A percentile compares a stretch with the other conserved stretches of the same genome.
phyloP scores from a whole-genome alignment of 2,329 filamentous ascomycete species.

The Fusarium siculi region DNA sequence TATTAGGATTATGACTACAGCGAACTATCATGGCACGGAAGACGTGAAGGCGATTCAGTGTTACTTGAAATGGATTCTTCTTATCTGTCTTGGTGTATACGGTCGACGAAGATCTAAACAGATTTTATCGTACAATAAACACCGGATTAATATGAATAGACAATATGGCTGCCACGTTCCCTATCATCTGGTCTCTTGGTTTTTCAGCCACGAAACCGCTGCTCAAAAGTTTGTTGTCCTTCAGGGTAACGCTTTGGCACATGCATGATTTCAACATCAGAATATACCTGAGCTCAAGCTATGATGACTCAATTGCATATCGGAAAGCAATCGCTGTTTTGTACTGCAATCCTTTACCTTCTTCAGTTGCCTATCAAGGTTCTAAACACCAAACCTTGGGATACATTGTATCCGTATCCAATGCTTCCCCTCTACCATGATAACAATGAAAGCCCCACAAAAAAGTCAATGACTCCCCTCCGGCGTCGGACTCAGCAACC shows the following conservation, averaged over 20 bases:
- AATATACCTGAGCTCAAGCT: neutral
- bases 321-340: neutral
- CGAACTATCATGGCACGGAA: neutral
- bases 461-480: constrained; percentile 41
- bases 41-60: fast-evolving
- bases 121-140: neutral
- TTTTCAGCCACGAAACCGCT: neutral
- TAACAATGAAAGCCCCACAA: constrained; percentile 31
- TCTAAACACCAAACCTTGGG: neutral
- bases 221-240: neutral
- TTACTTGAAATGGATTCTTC: too few relatives aligned
- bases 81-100: neutral
- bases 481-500: constrained; percentile 36
- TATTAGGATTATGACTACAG: neutral
- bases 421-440: neutral
- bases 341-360: neutral
- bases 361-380: neutral
- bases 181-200: neutral
- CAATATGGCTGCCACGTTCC: neutral
- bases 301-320: neutral
- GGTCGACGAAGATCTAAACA: too few relatives aligned
- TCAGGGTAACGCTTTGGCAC: neutral
- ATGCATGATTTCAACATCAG: neutral
- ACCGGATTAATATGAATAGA: neutral
- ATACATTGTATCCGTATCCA: neutral